These are phyloP conservation scores for Elongisporangium undulatum DNA, from an alignment of 352 stramenopile species.

Conservation along the genomic window DNA sequence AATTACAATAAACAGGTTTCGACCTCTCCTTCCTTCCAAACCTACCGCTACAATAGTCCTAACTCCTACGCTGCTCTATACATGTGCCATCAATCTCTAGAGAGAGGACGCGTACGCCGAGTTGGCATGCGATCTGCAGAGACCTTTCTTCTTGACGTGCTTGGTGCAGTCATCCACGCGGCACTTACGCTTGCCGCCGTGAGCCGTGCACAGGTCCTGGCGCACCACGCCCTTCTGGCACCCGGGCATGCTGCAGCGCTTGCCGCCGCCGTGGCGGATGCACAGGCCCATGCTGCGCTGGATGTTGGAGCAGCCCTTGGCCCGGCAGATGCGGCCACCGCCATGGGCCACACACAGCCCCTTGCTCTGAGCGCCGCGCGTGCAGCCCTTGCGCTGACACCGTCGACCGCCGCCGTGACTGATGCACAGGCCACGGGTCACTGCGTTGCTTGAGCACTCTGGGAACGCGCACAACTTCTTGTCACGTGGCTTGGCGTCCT, in stretches of 20 bases:
- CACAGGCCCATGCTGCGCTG: constrained; percentile 82
- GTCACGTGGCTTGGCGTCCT: constrained; percentile 33
- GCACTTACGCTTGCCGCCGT: constrained; percentile 84
- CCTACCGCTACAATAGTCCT: not conserved
- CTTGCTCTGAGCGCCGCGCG: constrained; percentile 75
- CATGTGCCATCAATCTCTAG: not conserved
- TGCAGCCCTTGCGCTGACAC: constrained; percentile 82
- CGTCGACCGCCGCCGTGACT: constrained; percentile 73
- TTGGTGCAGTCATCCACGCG: constrained; percentile 76
- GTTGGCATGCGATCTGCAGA: constrained; percentile 77
- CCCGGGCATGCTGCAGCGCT: constrained; percentile 55
- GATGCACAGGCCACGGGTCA: constrained; percentile 79
- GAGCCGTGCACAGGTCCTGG: constrained; percentile 81
- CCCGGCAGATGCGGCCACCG: constrained; percentile 74
- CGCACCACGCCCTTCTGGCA: constrained; percentile 85
- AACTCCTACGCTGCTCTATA: not conserved
- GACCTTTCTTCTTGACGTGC: constrained; percentile 83
- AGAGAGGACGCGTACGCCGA: constrained; percentile 26
- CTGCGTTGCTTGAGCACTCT: constrained; percentile 68
- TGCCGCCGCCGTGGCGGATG: constrained; percentile 53
- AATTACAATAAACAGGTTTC: not conserved
- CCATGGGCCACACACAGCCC: constrained; percentile 82
- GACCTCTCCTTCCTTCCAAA: not conserved
- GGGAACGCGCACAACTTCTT: constrained; percentile 80
- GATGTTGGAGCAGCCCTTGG: constrained; percentile 80